A percentile compares a stretch with the other conserved stretches of the same genome.
Evolutionary conservation across 2,329 filamentous ascomycete genomes (phyloP).

Genomic region (Fragosphaeria purpurea): DNA sequence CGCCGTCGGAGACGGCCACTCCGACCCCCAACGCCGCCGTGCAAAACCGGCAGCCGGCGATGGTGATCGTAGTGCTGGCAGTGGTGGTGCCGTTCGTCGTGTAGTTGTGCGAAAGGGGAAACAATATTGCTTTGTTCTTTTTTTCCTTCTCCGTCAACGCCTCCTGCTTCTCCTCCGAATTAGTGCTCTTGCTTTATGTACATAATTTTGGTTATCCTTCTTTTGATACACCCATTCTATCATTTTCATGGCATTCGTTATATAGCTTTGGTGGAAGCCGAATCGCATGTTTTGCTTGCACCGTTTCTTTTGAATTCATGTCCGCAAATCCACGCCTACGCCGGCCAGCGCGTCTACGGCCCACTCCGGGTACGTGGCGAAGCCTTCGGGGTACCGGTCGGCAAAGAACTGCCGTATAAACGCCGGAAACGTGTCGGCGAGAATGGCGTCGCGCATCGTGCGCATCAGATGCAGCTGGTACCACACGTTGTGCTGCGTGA

Average conservation of each 20-base stretch:
- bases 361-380: conserved; percentile 64
- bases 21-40: background rate
- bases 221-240: background rate
- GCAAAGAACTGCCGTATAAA: conserved; percentile 73
- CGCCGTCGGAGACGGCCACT: background rate
- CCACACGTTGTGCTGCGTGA: conserved; percentile 94
- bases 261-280: too few species aligned
- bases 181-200: background rate
- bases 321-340: conserved; percentile 65
- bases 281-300: too few species aligned
- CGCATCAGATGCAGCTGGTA: conserved; percentile 83
- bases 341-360: conserved; percentile 66
- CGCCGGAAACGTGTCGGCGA: conserved; percentile 69
- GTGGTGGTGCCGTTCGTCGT: conserved; percentile 6
- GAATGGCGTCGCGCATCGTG: conserved; percentile 61
- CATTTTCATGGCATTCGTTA: too few species aligned
- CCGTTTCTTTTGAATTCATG: background rate
- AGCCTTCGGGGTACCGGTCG: conserved; percentile 56
- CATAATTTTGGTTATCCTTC: background rate
- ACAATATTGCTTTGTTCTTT: background rate
- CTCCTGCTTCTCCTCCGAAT: background rate
- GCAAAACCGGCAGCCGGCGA: background rate
- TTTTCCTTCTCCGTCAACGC: background rate
- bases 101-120: background rate
- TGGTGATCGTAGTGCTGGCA: conserved; percentile 3